phyloP scores from a whole-genome alignment of 345 rosid genomes.

The Capsella bursapastoris region DNA sequence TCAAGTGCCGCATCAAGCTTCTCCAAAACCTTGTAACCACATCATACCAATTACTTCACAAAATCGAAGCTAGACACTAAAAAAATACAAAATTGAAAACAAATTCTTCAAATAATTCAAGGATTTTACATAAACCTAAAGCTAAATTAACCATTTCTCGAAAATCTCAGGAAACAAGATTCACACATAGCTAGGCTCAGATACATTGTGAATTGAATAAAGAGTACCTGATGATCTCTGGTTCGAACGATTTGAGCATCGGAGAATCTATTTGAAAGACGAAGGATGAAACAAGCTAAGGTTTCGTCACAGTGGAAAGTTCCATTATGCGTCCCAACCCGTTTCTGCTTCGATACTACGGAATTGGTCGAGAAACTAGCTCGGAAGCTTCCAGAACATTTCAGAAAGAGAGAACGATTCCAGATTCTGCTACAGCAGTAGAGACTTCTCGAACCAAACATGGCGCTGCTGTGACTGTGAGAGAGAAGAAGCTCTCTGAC shows the following conservation, averaged over 20 bases:
- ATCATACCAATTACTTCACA: slow-evolving; percentile 1
- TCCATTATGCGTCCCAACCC: slow-evolving; percentile 84
- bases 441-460: slow-evolving; percentile 36
- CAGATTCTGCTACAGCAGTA: slow-evolving; percentile 27
- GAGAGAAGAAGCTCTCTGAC: not conserved
- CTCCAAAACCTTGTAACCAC: slow-evolving; percentile 65
- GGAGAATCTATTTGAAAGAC: slow-evolving; percentile 72
- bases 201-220: not conserved
- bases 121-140: not conserved
- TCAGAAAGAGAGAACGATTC: slow-evolving; percentile 37
- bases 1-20: slow-evolving; percentile 85
- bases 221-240: slow-evolving; percentile 70
- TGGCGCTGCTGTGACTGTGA: not conserved
- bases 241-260: slow-evolving; percentile 72
- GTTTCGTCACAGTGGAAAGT: slow-evolving; percentile 93
- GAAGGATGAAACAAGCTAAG: slow-evolving; percentile 92
- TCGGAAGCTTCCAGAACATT: slow-evolving; percentile 34
- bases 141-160: slow-evolving; percentile 14
- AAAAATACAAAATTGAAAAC: not conserved
- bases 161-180: no score
- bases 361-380: slow-evolving; percentile 32
- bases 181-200: not conserved
- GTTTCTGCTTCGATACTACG: slow-evolving; percentile 45
- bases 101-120: not conserved
- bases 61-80: no score